Base-by-base conservation (phyloP, 2,329 filamentous ascomycete genomes). In the Xylaria sp. region DNA sequence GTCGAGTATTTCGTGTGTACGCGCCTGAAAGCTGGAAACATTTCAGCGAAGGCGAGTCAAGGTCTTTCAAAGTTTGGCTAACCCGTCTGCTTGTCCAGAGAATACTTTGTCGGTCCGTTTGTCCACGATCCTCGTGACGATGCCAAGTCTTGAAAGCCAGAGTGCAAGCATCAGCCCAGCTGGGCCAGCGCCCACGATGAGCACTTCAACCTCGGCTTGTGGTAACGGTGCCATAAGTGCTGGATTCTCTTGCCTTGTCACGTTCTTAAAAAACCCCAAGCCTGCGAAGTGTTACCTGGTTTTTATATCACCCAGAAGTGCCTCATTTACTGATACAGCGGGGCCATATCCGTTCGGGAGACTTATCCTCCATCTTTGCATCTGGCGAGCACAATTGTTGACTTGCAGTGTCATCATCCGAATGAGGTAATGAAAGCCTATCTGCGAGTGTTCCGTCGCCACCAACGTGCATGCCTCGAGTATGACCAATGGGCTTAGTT, bases 1-100 rank as follows among this genome's bases (percentile, higher is more conserved):
- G 73, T 94, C 90, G 65, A 93, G 88, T n/a, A 93, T 91, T 78
- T 94, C 90, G 1, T 92, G 82, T 0, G 89, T 92, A 1, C 90
- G 88, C 71, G 86, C 88, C 79, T 92, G 89, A 2, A 91, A 78
- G 5, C 76, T 78, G 20, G 8, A 54, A 54, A 13, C 18, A 34
- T 1, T 51, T 66, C 1, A 71, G 70, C 28, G 9, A 3, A 44
- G 41, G 6, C 3, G 3, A 25, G 39, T 55, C 1, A 7, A n/a
- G 37, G 54, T 48, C 50, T 13, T 3, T n/a, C n/a, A 13, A 15
- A 32, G 28, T 13, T 62, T 44, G 13, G 68, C 68, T 9, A 81
- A 78, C 9, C 84, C 82, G 67, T 86, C 82, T 44, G 84, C 83
- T 71, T 86, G 82, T 2, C 83, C 82, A 6, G 77, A 78, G 70